Evolutionary conservation across 228 moss, liverwort and hornwort species (phyloP).

Genomic region (Sphagnum fallax): DNA sequence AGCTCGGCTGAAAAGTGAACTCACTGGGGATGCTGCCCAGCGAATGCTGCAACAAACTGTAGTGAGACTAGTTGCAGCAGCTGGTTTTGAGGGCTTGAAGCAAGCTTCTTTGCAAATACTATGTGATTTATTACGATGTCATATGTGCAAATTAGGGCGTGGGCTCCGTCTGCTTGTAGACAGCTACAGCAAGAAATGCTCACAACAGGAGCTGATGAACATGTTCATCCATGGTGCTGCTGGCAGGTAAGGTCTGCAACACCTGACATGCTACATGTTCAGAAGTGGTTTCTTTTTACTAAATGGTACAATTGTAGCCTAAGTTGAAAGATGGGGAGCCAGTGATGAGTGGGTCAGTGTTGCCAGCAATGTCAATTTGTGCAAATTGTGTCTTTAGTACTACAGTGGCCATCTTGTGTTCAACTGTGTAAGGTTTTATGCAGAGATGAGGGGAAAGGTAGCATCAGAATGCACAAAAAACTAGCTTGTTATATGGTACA

Average conservation of each 20-base stretch:
- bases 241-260: constrained; percentile 35
- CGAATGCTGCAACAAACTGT: constrained; percentile 60
- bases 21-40: constrained; percentile 46
- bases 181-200: constrained; percentile 56
- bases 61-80: constrained; percentile 52
- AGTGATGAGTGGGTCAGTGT: neutral
- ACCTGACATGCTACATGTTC: neutral
- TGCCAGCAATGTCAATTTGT: neutral
- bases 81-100: constrained; percentile 74
- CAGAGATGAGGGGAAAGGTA: neutral
- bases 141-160: constrained; percentile 56
- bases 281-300: neutral
- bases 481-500: too few species aligned
- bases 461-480: too few species aligned
- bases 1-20: constrained; percentile 13
- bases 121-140: constrained; percentile 44
- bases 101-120: constrained; percentile 58
- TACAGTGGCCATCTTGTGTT: neutral
- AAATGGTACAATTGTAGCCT: neutral
- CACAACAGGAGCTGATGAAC: constrained; percentile 61
- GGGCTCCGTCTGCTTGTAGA: constrained; percentile 58
- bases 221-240: constrained; percentile 59
- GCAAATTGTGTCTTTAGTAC: neutral
- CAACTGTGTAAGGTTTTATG: neutral
- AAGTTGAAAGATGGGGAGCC: neutral